These are phyloP conservation scores for Seiridium cupressi DNA, from an alignment of 2,329 filamentous ascomycete species.

Conservation along the genomic window DNA sequence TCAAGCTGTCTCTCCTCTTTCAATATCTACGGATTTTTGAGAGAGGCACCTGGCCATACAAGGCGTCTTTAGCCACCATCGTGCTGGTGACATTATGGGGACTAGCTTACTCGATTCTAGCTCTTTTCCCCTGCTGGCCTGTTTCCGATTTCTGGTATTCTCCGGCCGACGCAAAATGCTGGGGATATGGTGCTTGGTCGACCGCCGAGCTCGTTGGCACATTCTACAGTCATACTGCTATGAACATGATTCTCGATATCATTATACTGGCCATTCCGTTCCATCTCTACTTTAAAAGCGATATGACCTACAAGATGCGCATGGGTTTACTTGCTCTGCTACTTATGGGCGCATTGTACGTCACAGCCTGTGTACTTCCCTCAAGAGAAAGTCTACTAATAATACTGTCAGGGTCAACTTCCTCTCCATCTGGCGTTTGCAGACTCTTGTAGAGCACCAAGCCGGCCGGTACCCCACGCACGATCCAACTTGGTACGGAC, in stretches of 20 bases:
- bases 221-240: slow-evolving; percentile 19
- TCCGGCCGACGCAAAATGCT: slow-evolving; percentile 9
- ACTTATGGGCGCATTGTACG: slow-evolving; percentile 29
- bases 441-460: slow-evolving; percentile 24
- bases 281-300: slow-evolving; percentile 13
- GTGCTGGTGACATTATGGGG: slow-evolving; percentile 27
- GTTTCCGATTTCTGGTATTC: slow-evolving; percentile 29
- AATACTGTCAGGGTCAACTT: slow-evolving; percentile 22
- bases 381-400: slow-evolving; percentile 1
- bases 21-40: slow-evolving; percentile 36
- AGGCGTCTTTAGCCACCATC: slow-evolving; percentile 22
- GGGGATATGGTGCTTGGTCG: slow-evolving; percentile 18
- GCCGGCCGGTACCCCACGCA: slow-evolving; percentile 30
- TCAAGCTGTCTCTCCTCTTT: slow-evolving; percentile 34
- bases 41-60: slow-evolving; percentile 14
- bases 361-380: neutral
- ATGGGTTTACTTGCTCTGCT: slow-evolving; percentile 27
- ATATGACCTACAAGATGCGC: slow-evolving; percentile 25
- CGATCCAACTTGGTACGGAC: slow-evolving; percentile 34
- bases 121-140: slow-evolving; percentile 29
- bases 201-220: slow-evolving; percentile 14
- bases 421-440: slow-evolving; percentile 29
- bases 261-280: slow-evolving; percentile 20
- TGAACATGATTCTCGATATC: slow-evolving; percentile 23
- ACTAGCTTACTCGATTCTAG: slow-evolving; percentile 24